Evolutionary conservation across 306 rosid genomes (phyloP).

Genomic region (Corylus americana): DNA sequence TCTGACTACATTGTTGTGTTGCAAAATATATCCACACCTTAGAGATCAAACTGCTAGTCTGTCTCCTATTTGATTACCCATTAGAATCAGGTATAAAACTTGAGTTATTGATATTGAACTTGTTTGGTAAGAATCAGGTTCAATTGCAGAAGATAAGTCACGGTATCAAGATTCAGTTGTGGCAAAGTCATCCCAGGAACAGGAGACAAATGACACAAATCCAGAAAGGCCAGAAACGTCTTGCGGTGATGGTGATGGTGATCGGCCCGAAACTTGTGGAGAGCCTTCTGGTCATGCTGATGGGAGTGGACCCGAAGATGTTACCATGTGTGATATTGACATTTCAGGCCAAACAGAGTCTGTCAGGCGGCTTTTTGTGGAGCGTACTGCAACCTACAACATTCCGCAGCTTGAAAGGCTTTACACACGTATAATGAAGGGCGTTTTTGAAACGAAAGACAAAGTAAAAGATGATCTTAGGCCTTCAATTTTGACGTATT

Average conservation of each 20-base stretch:
- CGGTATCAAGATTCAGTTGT: conserved; percentile 42
- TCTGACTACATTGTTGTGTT: not conserved
- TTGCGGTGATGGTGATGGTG: conserved; percentile 37
- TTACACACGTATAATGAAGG: conserved; percentile 85
- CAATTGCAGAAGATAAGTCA: conserved; percentile 56
- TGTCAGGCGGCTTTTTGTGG: conserved; percentile 50
- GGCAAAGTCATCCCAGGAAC: conserved; percentile 47
- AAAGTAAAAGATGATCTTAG: conserved; percentile 47
- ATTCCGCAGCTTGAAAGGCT: conserved; percentile 91
- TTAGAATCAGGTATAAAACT: not conserved
- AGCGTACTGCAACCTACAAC: conserved; percentile 56
- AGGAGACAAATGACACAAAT: conserved; percentile 37
- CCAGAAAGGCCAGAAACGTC: conserved; percentile 42
- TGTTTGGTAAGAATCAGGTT: conserved; percentile 21
- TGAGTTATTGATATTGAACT: not conserved
- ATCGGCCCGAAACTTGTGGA: conserved; percentile 35
- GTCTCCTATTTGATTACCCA: not conserved
- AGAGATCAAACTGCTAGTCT: not conserved
- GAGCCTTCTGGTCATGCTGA: conserved; percentile 41
- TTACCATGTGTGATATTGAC: conserved; percentile 47
- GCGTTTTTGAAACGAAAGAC: conserved; percentile 62
- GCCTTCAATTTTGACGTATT: conserved; percentile 62
- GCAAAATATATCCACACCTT: not conserved
- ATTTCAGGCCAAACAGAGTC: conserved; percentile 56
- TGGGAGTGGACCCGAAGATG: conserved; percentile 39